phyloP scores from a whole-genome alignment of 768 basidiomycete species.

The Amanita rimosa region DNA sequence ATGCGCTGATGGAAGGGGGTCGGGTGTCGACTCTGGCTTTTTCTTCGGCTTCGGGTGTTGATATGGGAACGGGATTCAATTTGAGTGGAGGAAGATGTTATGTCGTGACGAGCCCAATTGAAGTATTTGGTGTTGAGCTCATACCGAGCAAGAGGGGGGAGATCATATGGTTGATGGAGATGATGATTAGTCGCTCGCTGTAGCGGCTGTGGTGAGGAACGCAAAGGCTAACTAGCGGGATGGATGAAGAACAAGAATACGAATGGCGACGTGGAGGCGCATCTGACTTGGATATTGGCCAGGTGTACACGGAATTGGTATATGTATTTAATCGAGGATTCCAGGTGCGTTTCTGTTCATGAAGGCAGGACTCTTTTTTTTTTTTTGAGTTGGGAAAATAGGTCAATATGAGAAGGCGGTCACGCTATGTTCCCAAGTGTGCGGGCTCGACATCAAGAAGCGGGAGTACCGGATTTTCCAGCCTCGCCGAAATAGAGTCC shows the following conservation, averaged over 20 bases:
- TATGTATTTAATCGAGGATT: conserved; percentile 72
- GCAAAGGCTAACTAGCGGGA: conserved; percentile 1
- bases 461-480: conserved; percentile 98
- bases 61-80: too few relatives aligned
- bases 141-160: conserved; percentile 71
- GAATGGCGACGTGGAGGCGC: conserved; percentile 22
- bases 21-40: not conserved
- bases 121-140: conserved; percentile 78
- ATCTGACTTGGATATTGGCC: conserved; percentile 67
- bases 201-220: not conserved
- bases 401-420: conserved; percentile 39
- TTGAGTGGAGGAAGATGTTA: conserved; percentile 40
- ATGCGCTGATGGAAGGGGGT: conserved; percentile 50
- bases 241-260: not conserved
- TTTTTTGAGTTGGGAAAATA: not conserved
- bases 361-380: not conserved
- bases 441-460: conserved; percentile 62
- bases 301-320: conserved; percentile 77
- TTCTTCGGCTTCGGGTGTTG: too few relatives aligned
- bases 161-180: conserved; percentile 94
- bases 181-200: conserved; percentile 51
- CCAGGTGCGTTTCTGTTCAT: conserved; percentile 41
- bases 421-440: conserved; percentile 71
- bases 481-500: conserved; percentile 65
- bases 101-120: conserved; percentile 79